A percentile compares a stretch with the other conserved stretches of the same genome.
These are phyloP conservation scores for Paxillus rubicundulus DNA, from an alignment of 768 basidiomycete species.

Conservation along the genomic window DNA sequence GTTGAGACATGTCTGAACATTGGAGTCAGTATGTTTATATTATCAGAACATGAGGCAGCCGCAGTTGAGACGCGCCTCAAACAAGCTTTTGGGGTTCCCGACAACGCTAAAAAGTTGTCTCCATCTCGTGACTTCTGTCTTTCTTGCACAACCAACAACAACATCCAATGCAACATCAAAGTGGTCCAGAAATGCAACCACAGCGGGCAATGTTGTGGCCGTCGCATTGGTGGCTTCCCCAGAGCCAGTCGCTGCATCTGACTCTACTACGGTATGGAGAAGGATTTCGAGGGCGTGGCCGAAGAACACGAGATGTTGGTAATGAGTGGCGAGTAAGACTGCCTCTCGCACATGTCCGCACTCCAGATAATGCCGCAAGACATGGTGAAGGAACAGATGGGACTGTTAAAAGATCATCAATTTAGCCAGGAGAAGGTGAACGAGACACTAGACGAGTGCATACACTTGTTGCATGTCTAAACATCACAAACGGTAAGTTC, in stretches of 20 bases:
- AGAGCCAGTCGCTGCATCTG: conserved; percentile 51
- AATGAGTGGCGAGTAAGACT: conserved; percentile 81
- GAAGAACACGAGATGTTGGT: conserved; percentile 88
- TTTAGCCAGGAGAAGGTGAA: not conserved
- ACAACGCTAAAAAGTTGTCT: conserved; percentile 83
- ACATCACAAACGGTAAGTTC: conserved; percentile 85
- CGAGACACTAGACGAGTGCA: conserved; percentile 28
- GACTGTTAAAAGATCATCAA: conserved; percentile 50
- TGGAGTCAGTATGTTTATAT: conserved; percentile 2
- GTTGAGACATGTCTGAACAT: conserved; percentile 64
- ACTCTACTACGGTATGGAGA: conserved; percentile 89
- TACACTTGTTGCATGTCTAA: conserved; percentile 88
- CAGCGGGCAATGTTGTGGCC: conserved; percentile 52
- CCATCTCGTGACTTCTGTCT: conserved; percentile 94
- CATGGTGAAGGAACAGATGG: conserved; percentile 90
- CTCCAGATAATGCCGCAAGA: conserved; percentile 80
- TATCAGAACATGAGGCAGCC: not conserved
- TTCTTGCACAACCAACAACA: conserved; percentile 92
- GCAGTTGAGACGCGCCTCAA: conserved; percentile 61
- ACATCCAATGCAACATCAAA: conserved; percentile 91
- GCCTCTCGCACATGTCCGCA: conserved; percentile 66
- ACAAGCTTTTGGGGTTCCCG: conserved; percentile 85
- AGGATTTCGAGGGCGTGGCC: conserved; percentile 93
- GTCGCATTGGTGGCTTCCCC: conserved; percentile 26
- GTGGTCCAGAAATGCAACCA: conserved; percentile 90